Evolutionary conservation across 257 asterid species (phyloP), one percentile per base, ranked within the genome.

Genomic region (Lycium ferocissimum): DNA sequence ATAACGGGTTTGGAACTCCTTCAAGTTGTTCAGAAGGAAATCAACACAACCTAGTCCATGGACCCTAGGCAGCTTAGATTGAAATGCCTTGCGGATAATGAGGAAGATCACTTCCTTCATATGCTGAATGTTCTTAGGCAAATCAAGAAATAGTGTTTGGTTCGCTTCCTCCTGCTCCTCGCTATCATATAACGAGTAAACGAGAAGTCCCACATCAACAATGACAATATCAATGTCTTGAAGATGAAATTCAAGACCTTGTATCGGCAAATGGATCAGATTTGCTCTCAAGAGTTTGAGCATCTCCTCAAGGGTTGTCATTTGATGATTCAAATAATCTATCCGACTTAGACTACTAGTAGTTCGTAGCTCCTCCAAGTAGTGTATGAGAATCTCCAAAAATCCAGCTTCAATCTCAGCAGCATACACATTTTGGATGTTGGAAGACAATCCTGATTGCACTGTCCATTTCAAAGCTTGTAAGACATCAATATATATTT

Each of bases 1-100:
- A 35, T 33, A 7, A 3, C 56, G n/a, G 3, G 56, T 63, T 7
- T 87, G 79, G 7, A 89, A 78, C 80, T 85, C 86, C 82, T 87
- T 79, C 66, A 86, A 86, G 26, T 40, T 33, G 7, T 67, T 8
- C 47, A 37, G 37, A 0, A 35, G 9, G 3, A 66, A 35, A 66
- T 66, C 75, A 17, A 38, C 37, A 9, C 2, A 84, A 17, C 53
- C 76, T 56, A 22, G 53, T 14, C 11, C 56, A 5, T 61, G 38
- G 37, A 58, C 3, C 58, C 40, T 6, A 12, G 79, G 9, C 54
- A 53, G 11, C 1, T 76, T 20, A 6, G 3, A 84, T 17, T 47
- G 70, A 70, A 22, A 22, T 15, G 82, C 11, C 37, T 13, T 58
- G 3, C 33, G 14, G 7, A n/a, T 43, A 37, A 22, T 18, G n/a